Conservation (phyloP, 169 alveolate species). For the Pseudocohnilembus persalinus region DNA sequence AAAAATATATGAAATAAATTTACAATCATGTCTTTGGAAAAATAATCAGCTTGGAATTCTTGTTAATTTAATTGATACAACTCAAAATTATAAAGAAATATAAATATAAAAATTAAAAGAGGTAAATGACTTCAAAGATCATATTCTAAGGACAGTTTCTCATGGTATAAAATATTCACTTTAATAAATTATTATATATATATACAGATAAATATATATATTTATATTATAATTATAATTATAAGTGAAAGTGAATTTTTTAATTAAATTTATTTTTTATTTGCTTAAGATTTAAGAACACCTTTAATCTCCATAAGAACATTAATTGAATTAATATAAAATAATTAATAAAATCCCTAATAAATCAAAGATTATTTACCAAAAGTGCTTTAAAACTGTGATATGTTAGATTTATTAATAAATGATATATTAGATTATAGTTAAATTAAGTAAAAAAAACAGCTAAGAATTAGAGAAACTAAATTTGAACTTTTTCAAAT, state of each 20-base stretch:
- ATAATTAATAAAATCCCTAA: too few relatives aligned
- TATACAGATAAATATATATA: too few relatives aligned
- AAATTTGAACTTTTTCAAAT: background rate
- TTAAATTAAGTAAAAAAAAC: background rate
- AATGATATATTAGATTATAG: background rate
- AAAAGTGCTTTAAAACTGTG: background rate
- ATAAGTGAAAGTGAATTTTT: too few relatives aligned
- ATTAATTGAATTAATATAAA: background rate
- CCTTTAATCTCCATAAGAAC: background rate
- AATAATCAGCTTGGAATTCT: too few relatives aligned
- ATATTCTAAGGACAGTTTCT: background rate
- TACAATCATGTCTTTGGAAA: too few relatives aligned
- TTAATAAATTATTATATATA: too few relatives aligned
- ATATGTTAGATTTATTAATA: background rate
- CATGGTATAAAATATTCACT: background rate
- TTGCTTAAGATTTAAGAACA: background rate
- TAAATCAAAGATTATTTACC: background rate
- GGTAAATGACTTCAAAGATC: background rate
- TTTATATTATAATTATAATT: too few relatives aligned
- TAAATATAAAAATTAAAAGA: background rate
- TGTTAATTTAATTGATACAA: background rate
- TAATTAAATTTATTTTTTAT: too few relatives aligned
- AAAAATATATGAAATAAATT: too few relatives aligned
- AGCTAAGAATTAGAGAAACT: background rate
- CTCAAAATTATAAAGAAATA: background rate